Evolutionary conservation across 108 stramenopile genomes (phyloP).

Genomic region (Mayamaea pseudoterrestris): DNA sequence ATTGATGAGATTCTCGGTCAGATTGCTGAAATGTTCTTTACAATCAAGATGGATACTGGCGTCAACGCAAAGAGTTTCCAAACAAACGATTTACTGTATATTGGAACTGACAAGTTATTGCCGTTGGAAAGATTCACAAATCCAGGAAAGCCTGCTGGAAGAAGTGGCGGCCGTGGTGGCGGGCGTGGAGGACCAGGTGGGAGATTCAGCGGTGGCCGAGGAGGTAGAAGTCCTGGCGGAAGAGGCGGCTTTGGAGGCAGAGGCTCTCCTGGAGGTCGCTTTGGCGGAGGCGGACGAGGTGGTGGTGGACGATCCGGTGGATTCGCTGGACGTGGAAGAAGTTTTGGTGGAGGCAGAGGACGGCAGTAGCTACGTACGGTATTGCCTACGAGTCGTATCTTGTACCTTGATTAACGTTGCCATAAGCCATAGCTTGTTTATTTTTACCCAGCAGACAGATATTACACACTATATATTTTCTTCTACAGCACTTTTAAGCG

Average conservation of each 20-base stretch:
- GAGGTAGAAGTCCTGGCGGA: constrained; percentile 3
- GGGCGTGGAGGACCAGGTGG: constrained; percentile 31
- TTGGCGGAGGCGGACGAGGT: constrained; percentile 43
- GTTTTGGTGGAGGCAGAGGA: constrained; percentile 31
- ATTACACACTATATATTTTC: constrained; percentile 26
- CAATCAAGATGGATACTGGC: constrained; percentile 93
- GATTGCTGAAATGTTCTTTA: constrained; percentile 82
- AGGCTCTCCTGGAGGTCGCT: constrained; percentile 13
- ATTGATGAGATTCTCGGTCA: constrained; percentile 97
- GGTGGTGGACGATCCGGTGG: constrained; percentile 45
- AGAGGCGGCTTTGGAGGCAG: constrained; percentile 18
- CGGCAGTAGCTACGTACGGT: no score
- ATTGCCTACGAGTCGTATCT: no score
- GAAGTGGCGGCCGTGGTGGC: constrained; percentile 47
- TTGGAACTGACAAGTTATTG: constrained; percentile 90
- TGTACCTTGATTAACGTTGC: no score
- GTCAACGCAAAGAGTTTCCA: constrained; percentile 84
- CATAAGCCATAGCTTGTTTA: no score
- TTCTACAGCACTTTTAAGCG: constrained; percentile 30
- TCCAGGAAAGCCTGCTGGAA: constrained; percentile 25
- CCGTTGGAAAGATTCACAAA: constrained; percentile 88
- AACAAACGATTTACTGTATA: constrained; percentile 78
- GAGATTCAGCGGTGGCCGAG: constrained; percentile 34
- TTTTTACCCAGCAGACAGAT: no score
- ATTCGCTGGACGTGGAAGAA: constrained; percentile 30